phyloP scores from a whole-genome alignment of 176 grass and related monocot species.

The Bonia amplexicaulis region DNA sequence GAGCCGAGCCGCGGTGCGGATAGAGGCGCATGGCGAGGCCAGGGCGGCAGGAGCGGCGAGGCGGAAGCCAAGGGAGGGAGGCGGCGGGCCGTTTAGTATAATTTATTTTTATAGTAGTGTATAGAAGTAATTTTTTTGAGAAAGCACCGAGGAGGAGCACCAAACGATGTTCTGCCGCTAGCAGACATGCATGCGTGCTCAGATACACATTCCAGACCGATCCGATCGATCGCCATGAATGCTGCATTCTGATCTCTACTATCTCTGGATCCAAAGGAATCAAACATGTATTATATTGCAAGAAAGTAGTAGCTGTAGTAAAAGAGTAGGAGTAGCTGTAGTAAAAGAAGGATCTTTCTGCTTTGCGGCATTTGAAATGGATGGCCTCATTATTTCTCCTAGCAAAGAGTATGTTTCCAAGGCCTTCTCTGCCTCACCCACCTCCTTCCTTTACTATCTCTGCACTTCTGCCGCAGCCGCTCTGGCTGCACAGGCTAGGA shows the following conservation, averaged over 20 bases:
- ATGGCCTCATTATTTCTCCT: slow-evolving; percentile 45
- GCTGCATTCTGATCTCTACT: not conserved
- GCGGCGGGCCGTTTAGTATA: too few relatives aligned
- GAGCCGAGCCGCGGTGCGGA: too few relatives aligned
- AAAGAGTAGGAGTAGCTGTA: not conserved
- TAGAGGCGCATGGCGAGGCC: too few relatives aligned
- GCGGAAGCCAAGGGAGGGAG: too few relatives aligned
- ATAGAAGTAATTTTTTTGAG: not conserved
- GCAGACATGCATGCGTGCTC: slow-evolving; percentile 11
- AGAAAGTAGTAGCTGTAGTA: not conserved
- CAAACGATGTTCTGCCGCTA: not conserved
- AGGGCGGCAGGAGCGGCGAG: too few relatives aligned
- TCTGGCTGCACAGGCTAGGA: not conserved
- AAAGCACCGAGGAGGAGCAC: not conserved
- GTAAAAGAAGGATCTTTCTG: slow-evolving; percentile 4
- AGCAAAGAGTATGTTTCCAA: slow-evolving; percentile 43
- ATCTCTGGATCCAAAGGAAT: slow-evolving; percentile 29
- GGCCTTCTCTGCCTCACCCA: not conserved
- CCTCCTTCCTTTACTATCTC: slow-evolving; percentile 6
- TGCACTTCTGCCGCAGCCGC: not conserved
- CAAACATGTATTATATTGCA: slow-evolving; percentile 4
- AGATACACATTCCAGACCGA: slow-evolving; percentile 8
- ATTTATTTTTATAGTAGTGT: not conserved
- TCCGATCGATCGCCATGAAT: slow-evolving; percentile 30
- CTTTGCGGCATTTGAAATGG: slow-evolving; percentile 39